Evolutionary conservation across 1,284 basidiomycete genomes (phyloP), one percentile per base, ranked within the genome.

Genomic region (Pseudozyma thailandica): DNA sequence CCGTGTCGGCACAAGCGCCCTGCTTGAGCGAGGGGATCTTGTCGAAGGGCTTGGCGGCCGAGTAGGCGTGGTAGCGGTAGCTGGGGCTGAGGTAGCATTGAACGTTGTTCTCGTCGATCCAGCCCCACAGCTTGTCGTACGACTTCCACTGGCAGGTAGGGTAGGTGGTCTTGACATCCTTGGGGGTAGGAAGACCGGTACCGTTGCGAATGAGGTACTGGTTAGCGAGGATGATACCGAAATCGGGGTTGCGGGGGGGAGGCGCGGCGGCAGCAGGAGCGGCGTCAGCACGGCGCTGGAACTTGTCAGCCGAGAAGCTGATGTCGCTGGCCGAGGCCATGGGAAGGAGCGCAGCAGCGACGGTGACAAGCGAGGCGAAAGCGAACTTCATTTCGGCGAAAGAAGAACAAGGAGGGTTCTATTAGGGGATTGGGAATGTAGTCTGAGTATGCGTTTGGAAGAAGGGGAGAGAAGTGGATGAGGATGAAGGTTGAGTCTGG

Each of bases 41-140:
- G 15, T 56, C 35, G 50, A 71, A 57, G 6, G 41, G 3, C 46
- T 53, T 47, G 27, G 68, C 49, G 16, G 27, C 16, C 33, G 56
- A 60, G 50, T 47, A 42, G n/a, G 68, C 61, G 42, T 71, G 68
- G 45, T 56, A 60, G 33, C 48, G 49, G 52, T 64, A 71, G 18
- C 51, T 49, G 12, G 68, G 68, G 13, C n/a, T 47, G 8, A 71
- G 31, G 43, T 64, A 64, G 57, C 68, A 71, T 41, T 56, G 49
- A 4, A 64, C 50, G n/a, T 44, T 41, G 46, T 64, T n/a, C 2
- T 71, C 38, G 57, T 71, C 68, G 20, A 64, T 7, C 56, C 57
- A 71, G 25, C 20, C 53, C n/a, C 4, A 33, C 4, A 12, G 9
- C 9, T 18, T 16, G 16, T 18, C 13, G 46, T 55, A 59, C 9